Conservation (phyloP, 495 filamentous ascomycete species). For the Talaromyces ruber region DNA sequence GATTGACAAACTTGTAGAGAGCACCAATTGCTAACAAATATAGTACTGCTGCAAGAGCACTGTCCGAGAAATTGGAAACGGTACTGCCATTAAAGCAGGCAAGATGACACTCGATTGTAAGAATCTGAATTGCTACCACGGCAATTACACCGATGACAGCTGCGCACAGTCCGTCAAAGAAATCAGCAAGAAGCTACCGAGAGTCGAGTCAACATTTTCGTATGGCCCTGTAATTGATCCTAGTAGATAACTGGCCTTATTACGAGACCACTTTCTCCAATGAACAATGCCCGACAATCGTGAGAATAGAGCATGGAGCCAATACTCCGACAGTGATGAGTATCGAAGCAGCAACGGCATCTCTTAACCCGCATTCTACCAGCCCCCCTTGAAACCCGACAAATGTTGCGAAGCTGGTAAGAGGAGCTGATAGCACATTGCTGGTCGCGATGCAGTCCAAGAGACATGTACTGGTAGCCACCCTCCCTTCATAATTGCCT, state of each 20-base stretch:
- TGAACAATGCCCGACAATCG: slow-evolving; percentile 21
- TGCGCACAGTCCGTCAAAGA: slow-evolving; percentile 27
- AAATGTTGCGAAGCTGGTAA: slow-evolving; percentile 30
- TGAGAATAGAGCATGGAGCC: slow-evolving; percentile 28
- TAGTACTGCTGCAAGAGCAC: slow-evolving; percentile 12
- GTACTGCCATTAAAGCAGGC: neutral
- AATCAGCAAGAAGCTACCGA: slow-evolving; percentile 18
- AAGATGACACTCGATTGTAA: slow-evolving; percentile 15
- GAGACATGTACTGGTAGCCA: slow-evolving; percentile 26
- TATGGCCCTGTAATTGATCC: neutral
- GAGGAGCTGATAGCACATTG: slow-evolving; percentile 26
- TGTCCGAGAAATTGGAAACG: neutral
- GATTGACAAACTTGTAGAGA: slow-evolving; percentile 21
- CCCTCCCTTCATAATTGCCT: slow-evolving; percentile 24
- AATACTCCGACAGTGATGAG: slow-evolving; percentile 29
- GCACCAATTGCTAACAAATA: slow-evolving; percentile 16
- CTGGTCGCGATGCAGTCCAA: slow-evolving; percentile 28
- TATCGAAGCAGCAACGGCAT: slow-evolving; percentile 24
- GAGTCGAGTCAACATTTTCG: neutral
- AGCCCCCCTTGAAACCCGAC: slow-evolving; percentile 28
- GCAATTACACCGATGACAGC: slow-evolving; percentile 30
- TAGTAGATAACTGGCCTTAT: slow-evolving; percentile 14
- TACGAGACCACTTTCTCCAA: slow-evolving; percentile 26
- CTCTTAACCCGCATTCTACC: slow-evolving; percentile 13
- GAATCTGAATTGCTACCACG: slow-evolving; percentile 19